Base-by-base conservation (phyloP, 2,329 filamentous ascomycete species). In the Canariomyces notabilis region DNA sequence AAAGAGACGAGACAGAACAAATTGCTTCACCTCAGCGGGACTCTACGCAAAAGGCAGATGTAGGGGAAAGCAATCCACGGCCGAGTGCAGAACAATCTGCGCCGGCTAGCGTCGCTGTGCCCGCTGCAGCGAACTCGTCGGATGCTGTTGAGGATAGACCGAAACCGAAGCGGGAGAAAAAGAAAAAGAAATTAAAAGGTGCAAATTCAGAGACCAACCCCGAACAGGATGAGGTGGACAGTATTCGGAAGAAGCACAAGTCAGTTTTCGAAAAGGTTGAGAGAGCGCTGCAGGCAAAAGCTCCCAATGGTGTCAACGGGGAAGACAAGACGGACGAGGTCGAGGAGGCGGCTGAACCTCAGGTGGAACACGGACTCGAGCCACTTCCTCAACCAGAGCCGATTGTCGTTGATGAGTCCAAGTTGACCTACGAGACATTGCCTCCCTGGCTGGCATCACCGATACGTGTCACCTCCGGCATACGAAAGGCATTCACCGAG, bases 401-500 rank as follows among this genome's bases (percentile, higher is more conserved):
- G 1, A 72, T 80, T 1, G 69, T 74, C 1, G 75, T 82, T 37
- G 68, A 76, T 22, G 70, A 71, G 1, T 74, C 77, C 41, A 75
- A 76, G 43, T 80, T 84, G 2, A 76, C 77, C n/a, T 89, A 88
- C 64, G 83, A 89, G 22, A 85, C 86, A 1, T 72, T 95, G 2
- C 91, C 91, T 0, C 57, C 73, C 2, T 97, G 91, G 91, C 73
- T 96, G 11, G 80, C 85, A 5, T 76, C 82, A 11, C 89, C 90
- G 0, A 76, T 85, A n/a, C 75, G 78, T 20, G 80, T 89, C 4
- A 74, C 82, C 1, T 73, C 80, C 7, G 74, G 79, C 5, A 74
- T 76, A 8, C 76, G 70, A 23, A 69, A 72, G 1, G 69, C 80
- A 0, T 95, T 95, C 56, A 59, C 67, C 2, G 68, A 74, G 5